Base-by-base conservation (phyloP, 2,329 filamentous ascomycete species). In the Emericellopsis cladophorae region DNA sequence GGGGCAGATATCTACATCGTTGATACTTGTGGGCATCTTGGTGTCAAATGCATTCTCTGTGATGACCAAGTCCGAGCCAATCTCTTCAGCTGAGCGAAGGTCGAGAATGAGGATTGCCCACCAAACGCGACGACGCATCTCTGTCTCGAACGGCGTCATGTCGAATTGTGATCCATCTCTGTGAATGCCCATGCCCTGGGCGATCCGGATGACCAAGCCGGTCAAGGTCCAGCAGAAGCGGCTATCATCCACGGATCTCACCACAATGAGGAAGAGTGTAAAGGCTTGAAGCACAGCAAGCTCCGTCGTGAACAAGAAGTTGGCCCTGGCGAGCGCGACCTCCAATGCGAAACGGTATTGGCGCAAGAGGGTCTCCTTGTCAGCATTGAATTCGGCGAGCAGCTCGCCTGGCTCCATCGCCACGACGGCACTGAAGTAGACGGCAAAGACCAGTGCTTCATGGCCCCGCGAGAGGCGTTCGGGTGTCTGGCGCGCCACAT, bases 371-470 rank as follows among this genome's bases (percentile, higher is more conserved):
- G 66, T 53, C 22, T 60, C 51, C 51, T 70, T 72, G 21, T 56
- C 53, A 3, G 61, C 51, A 4, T 61, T 62, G 36, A 75, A 65
- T 23, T 68, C 62, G 12, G 55, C 56, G 45, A 54, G 51, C 50
- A 76, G 79, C 59, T 78, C 73, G 2, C 72, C 67, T n/a, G 75
- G 67, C 29, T 75, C 72, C 41, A 83, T 65, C 0, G 74, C 78
- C 4, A 67, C 71, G 21, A 79, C 65, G 4, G 74, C 71, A 2
- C 67, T 66, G 38, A 71, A 76, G 50, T 79, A 79, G 24, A 80
- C 68, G 42, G 75, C 60, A 50, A 84, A 84, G 50, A 81, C 67
- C 10, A 85, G 57, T 1, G 78, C 76, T 50, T 82, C 76, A 6
- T 77, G 61, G 0, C 62, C 64, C 1, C 72, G 67, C 0, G 64